Percentiles rank a stretch among this genome's conserved stretches.
phyloP scores from a whole-genome alignment of 2,329 filamentous ascomycete genomes.

The Trichoderma endophyticum region DNA sequence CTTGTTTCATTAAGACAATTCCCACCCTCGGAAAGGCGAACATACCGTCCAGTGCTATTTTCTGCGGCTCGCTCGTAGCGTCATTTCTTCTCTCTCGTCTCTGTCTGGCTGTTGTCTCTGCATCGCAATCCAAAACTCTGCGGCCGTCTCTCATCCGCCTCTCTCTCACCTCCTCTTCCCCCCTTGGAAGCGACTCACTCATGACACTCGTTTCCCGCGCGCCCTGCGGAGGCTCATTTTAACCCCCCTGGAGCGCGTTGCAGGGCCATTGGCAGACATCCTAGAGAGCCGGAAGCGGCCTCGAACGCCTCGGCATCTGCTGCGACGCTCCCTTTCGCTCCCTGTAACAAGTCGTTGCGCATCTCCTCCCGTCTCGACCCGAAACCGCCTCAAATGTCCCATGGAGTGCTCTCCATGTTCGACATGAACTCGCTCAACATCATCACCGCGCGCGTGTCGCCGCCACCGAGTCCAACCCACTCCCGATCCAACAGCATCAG shows the following conservation, averaged over 20 bases:
- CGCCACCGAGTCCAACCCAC: slow-evolving; percentile 53
- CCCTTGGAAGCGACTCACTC: slow-evolving; percentile 17
- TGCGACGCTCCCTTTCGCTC: slow-evolving; percentile 12
- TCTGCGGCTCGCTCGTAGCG: slow-evolving; percentile 13
- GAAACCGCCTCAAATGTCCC: slow-evolving; percentile 23
- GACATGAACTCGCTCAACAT: slow-evolving; percentile 98
- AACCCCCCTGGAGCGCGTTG: slow-evolving; percentile 15
- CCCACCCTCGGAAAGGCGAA: not conserved
- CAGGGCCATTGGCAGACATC: slow-evolving; percentile 12
- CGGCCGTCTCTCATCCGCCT: not conserved
- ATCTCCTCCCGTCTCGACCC: not conserved
- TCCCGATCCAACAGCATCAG: slow-evolving; percentile 61
- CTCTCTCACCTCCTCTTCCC: not conserved
- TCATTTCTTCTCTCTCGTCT: slow-evolving; percentile 4
- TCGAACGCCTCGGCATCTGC: slow-evolving; percentile 5
- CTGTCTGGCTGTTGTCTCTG: not conserved
- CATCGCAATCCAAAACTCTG: slow-evolving; percentile 13
- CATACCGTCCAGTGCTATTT: not conserved
- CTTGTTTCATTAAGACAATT: slow-evolving; percentile 4
- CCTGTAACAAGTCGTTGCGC: not conserved
- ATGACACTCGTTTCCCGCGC: slow-evolving; percentile 16
- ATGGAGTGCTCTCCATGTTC: slow-evolving; percentile 53
- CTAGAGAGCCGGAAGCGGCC: slow-evolving; percentile 11
- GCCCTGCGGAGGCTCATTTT: slow-evolving; percentile 18
- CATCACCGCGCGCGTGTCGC: slow-evolving; percentile 77